These are phyloP conservation scores for Huntiella savannae DNA, from an alignment of 2,329 filamentous ascomycete species.

Conservation along the genomic window DNA sequence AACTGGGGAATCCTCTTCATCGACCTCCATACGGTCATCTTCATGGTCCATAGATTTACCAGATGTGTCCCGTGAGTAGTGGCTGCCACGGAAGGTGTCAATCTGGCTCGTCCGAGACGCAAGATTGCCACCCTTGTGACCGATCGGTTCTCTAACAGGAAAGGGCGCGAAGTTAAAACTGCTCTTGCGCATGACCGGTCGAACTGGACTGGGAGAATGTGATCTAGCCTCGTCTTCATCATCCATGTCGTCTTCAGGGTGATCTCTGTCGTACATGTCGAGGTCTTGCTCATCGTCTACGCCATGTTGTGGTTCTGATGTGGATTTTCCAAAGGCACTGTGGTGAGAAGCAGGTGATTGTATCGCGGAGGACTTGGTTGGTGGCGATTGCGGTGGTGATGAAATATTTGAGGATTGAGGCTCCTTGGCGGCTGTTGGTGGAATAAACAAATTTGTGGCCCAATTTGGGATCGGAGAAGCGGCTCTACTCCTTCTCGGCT, in stretches of 20 bases:
- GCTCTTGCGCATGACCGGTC: constrained; percentile 71
- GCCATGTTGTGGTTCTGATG: not conserved
- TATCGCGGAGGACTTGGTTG: not conserved
- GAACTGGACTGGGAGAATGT: constrained; percentile 53
- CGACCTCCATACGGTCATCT: constrained; percentile 32
- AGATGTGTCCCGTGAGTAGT: constrained; percentile 53
- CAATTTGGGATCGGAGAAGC: constrained; percentile 5
- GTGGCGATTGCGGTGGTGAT: constrained; percentile 2
- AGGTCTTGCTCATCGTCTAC: constrained; percentile 7
- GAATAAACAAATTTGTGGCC: constrained; percentile 1
- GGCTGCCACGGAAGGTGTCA: constrained; percentile 53
- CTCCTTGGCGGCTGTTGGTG: constrained; percentile 4
- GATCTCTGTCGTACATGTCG: constrained; percentile 8
- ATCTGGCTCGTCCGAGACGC: constrained; percentile 61
- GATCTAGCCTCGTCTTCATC: constrained; percentile 42
- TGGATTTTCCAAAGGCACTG: not conserved
- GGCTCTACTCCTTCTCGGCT: constrained; percentile 1
- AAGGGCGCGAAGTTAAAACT: constrained; percentile 88
- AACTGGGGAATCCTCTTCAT: constrained; percentile 23
- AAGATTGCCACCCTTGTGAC: constrained; percentile 63
- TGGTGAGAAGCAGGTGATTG: not conserved
- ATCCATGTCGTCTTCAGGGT: constrained; percentile 16
- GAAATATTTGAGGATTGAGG: not conserved
- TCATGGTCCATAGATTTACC: constrained; percentile 45
- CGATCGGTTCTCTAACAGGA: constrained; percentile 73